A percentile compares a stretch with the other conserved stretches of the same genome.
These are phyloP conservation scores for Spiromastix sp. DNA, from an alignment of 2,329 filamentous ascomycete genomes.

Conservation along the genomic window DNA sequence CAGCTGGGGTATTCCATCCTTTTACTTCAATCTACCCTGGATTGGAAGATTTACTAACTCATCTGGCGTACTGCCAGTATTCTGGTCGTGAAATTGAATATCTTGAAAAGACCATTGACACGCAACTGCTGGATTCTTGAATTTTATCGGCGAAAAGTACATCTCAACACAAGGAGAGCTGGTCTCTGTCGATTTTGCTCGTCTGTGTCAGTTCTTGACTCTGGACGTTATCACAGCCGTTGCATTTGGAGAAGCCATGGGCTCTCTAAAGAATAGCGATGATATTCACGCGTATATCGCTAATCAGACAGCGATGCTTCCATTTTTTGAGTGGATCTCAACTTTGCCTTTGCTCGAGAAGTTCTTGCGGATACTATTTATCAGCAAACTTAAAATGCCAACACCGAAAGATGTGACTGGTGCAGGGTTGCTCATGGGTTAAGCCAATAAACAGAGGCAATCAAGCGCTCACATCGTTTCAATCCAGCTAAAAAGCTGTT, in stretches of 20 bases:
- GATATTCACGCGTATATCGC: constrained; percentile 32
- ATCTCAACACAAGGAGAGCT: constrained; percentile 21
- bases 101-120: constrained; percentile 41
- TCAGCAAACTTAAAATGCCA: constrained; percentile 7
- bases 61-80: constrained; percentile 24
- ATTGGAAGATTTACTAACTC: neutral
- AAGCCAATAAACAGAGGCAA: neutral
- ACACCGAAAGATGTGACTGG: constrained; percentile 14
- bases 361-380: neutral
- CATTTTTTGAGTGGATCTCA: neutral
- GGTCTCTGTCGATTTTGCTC: constrained; percentile 34
- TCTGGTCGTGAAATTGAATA: constrained; percentile 45
- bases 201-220: constrained; percentile 44
- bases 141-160: constrained; percentile 40
- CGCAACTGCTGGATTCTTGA: constrained; percentile 36
- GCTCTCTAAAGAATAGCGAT: constrained; percentile 34
- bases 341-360: neutral
- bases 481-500: constrained; percentile 2
- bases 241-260: constrained; percentile 41
- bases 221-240: constrained; percentile 47
- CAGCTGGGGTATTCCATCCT: constrained; percentile 2
- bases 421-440: constrained; percentile 16
- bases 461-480: constrained; percentile 4
- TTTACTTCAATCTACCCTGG: neutral
- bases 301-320: neutral